Evolutionary conservation across 1,284 basidiomycete species (phyloP).

Genomic region (Melampsora medusae): DNA sequence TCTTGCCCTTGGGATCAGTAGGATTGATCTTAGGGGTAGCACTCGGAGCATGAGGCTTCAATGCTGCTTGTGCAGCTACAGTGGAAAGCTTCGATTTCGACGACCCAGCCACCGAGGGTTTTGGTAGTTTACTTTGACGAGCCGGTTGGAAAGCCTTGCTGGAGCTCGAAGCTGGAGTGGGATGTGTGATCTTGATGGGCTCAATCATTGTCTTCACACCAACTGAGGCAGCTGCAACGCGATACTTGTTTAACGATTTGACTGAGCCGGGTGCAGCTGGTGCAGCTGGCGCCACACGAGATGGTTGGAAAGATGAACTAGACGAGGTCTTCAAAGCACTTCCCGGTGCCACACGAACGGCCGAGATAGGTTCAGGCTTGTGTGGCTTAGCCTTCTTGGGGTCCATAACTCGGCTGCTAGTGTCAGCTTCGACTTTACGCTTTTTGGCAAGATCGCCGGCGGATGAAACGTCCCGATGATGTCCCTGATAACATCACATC

Average conservation of each 20-base stretch:
- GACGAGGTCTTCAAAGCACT: slow-evolving; percentile 27
- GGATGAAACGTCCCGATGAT: slow-evolving; percentile 18
- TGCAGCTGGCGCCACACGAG: not conserved
- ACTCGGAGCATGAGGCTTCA: not conserved
- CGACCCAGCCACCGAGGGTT: slow-evolving; percentile 2
- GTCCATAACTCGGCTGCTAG: slow-evolving; percentile 20
- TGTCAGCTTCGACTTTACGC: slow-evolving; percentile 35
- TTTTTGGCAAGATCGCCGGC: slow-evolving; percentile 36
- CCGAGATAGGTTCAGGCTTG: not conserved
- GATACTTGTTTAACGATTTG: not conserved
- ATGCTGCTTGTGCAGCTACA: not conserved
- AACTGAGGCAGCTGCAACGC: slow-evolving; percentile 2
- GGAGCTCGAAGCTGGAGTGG: not conserved
- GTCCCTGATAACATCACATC: slow-evolving; percentile 1
- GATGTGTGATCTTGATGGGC: not conserved
- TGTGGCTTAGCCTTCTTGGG: slow-evolving; percentile 29
- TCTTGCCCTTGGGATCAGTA: slow-evolving; percentile 17
- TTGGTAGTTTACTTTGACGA: not conserved
- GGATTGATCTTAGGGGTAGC: not conserved
- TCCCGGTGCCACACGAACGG: slow-evolving; percentile 15
- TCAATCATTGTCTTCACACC: not conserved
- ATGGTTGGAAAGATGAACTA: slow-evolving; percentile 7
- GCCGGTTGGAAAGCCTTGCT: too few relatives aligned
- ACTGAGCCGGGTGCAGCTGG: not conserved
- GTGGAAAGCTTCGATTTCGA: slow-evolving; percentile 9